These are phyloP conservation scores for Aphanomyces invadans DNA, from an alignment of 352 stramenopile genomes.

Conservation along the genomic window DNA sequence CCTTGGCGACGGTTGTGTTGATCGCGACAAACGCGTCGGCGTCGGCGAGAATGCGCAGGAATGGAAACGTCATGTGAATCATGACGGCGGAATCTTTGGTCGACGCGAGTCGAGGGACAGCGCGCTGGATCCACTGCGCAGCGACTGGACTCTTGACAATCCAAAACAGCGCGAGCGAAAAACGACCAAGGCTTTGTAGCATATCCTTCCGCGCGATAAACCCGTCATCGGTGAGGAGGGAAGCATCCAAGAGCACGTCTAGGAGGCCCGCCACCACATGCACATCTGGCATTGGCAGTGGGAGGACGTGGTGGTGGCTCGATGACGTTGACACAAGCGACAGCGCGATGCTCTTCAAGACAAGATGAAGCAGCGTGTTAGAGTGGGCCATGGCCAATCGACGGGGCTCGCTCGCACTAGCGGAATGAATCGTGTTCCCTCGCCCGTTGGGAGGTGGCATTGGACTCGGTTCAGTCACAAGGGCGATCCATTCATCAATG, in stretches of 20 bases:
- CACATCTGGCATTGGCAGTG: constrained; percentile 30
- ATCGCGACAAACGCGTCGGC: constrained; percentile 64
- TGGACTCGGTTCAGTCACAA: constrained; percentile 36
- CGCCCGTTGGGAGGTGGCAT: constrained; percentile 31
- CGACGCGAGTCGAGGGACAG: background rate
- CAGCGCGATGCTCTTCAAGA: constrained; percentile 61
- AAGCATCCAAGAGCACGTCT: constrained; percentile 34
- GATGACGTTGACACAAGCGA: background rate
- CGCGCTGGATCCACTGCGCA: constrained; percentile 22
- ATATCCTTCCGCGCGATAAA: constrained; percentile 55
- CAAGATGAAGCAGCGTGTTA: constrained; percentile 49
- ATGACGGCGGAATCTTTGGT: constrained; percentile 41
- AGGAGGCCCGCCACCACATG: constrained; percentile 41
- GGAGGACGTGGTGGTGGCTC: constrained; percentile 27
- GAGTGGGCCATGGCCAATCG: constrained; percentile 33
- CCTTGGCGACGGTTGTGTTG: constrained; percentile 35
- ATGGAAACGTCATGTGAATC: constrained; percentile 59
- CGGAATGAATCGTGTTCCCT: constrained; percentile 35
- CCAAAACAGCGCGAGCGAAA: constrained; percentile 50
- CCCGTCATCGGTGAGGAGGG: constrained; percentile 23
- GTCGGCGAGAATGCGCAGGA: constrained; percentile 52
- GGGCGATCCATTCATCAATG: constrained; percentile 44
- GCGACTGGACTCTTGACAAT: constrained; percentile 41
- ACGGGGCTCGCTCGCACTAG: constrained; percentile 37
- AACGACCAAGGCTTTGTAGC: constrained; percentile 50